These are phyloP conservation scores for Ceratobasidium theobromae DNA, from an alignment of 1,284 basidiomycete species.

Conservation along the genomic window DNA sequence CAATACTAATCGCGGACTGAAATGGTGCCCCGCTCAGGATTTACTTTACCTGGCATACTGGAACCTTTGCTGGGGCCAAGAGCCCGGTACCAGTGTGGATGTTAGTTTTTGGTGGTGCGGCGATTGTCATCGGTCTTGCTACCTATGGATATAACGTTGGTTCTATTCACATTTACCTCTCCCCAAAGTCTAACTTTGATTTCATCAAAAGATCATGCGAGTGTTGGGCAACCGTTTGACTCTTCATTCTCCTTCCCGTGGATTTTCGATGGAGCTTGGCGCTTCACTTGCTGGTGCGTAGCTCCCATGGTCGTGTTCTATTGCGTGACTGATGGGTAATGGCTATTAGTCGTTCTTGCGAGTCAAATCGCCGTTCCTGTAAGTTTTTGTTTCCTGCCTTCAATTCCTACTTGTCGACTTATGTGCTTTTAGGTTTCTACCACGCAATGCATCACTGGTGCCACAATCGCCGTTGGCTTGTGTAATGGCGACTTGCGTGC, in stretches of 20 bases:
- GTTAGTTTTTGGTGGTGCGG: slow-evolving; percentile 45
- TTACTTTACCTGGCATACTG: slow-evolving; percentile 46
- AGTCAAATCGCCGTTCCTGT: slow-evolving; percentile 47
- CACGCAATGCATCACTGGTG: slow-evolving; percentile 50
- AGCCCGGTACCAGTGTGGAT: slow-evolving; percentile 49
- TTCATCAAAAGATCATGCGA: slow-evolving; percentile 41
- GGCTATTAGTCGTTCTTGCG: slow-evolving; percentile 47
- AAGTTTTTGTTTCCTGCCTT: not conserved
- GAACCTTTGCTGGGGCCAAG: slow-evolving; percentile 41
- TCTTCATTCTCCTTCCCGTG: slow-evolving; percentile 49
- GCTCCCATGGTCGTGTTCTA: not conserved
- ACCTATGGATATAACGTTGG: slow-evolving; percentile 47
- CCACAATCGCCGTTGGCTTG: slow-evolving; percentile 49
- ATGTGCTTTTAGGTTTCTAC: slow-evolving; percentile 40
- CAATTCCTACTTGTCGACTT: not conserved
- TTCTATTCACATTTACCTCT: slow-evolving; percentile 8
- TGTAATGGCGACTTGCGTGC: slow-evolving; percentile 45
- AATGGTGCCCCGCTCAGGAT: slow-evolving; percentile 34
- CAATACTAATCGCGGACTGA: not conserved
- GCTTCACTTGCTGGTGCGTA: slow-evolving; percentile 45
- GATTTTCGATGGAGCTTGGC: slow-evolving; percentile 52
- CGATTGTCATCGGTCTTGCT: slow-evolving; percentile 49
- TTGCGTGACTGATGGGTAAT: not conserved
- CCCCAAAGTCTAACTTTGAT: not conserved
- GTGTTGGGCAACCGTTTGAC: slow-evolving; percentile 51